phyloP scores from a whole-genome alignment of 2,329 filamentous ascomycete genomes.

The Juglanconis oblonga region DNA sequence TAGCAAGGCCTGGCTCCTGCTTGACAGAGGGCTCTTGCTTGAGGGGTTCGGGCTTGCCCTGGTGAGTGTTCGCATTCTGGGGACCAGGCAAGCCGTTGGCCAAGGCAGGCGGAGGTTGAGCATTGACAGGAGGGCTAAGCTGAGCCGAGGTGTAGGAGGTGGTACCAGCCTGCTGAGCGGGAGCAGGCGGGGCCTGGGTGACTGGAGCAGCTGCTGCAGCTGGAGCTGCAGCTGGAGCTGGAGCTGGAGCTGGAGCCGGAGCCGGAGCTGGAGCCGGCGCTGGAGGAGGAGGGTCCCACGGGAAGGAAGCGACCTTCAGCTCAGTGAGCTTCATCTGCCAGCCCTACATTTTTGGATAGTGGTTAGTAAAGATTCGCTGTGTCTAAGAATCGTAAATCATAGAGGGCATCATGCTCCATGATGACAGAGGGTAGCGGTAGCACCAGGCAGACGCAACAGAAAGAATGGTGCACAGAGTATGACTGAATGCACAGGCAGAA shows the following conservation, averaged over 20 bases:
- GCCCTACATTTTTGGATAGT: conserved; percentile 53
- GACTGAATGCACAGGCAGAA: background rate
- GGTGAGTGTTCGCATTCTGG: conserved; percentile 28
- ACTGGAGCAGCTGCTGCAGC: conserved; percentile 26
- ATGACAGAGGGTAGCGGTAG: background rate
- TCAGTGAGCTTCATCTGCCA: conserved; percentile 91
- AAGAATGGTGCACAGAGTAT: background rate
- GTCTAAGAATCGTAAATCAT: no score
- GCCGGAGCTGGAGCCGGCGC: conserved; percentile 41
- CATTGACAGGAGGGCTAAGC: conserved; percentile 32
- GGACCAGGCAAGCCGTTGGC: conserved; percentile 28
- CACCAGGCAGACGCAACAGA: background rate
- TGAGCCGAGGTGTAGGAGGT: conserved; percentile 32
- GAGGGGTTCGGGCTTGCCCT: conserved; percentile 51
- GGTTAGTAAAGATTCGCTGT: background rate
- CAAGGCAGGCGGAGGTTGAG: conserved; percentile 24
- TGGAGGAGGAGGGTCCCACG: conserved; percentile 85
- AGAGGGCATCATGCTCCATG: no score
- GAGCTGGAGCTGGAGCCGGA: conserved; percentile 30
- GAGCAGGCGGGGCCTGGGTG: conserved; percentile 20
- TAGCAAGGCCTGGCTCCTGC: conserved; percentile 42
- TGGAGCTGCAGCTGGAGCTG: no score
- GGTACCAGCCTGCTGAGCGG: conserved; percentile 22
- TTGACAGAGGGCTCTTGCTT: conserved; percentile 48
- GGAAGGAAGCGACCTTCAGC: conserved; percentile 82